Evolutionary conservation across 2,329 filamentous ascomycete species (phyloP).

Genomic region (Hymenoscyphus fraxineus): DNA sequence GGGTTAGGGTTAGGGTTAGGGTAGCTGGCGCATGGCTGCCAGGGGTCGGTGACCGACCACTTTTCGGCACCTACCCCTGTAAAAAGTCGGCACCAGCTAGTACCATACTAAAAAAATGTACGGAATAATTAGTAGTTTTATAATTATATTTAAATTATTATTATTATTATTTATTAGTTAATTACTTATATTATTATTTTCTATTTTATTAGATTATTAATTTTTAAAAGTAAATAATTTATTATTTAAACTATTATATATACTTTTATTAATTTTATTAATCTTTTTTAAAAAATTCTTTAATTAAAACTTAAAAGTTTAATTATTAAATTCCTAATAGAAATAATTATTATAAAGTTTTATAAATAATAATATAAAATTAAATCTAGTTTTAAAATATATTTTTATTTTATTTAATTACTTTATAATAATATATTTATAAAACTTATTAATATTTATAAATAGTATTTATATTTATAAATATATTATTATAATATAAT

Average conservation of each 20-base stretch:
- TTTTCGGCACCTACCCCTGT: no score
- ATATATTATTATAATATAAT: neutral
- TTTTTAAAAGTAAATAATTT: neutral
- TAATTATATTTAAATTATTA: no score
- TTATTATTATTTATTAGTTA: no score
- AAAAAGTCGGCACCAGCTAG: no score
- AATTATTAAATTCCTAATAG: neutral
- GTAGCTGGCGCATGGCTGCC: no score
- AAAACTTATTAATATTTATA: neutral
- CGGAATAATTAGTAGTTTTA: no score
- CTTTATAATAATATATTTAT: no score
- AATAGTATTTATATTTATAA: neutral
- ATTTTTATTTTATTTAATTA: neutral
- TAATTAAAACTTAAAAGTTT: neutral
- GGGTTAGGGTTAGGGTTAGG: no score
- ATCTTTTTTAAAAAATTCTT: neutral
- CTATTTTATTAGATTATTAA: neutral
- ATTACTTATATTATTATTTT: neutral
- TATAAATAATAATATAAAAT: neutral
- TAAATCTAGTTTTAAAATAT: neutral
- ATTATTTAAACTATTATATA: neutral
- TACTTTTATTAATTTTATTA: neutral
- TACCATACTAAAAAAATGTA: no score
- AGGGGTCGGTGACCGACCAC: no score
- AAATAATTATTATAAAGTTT: no score